Conservation (phyloP, 331 rosid species). For the Stylosanthes scabra region DNA sequence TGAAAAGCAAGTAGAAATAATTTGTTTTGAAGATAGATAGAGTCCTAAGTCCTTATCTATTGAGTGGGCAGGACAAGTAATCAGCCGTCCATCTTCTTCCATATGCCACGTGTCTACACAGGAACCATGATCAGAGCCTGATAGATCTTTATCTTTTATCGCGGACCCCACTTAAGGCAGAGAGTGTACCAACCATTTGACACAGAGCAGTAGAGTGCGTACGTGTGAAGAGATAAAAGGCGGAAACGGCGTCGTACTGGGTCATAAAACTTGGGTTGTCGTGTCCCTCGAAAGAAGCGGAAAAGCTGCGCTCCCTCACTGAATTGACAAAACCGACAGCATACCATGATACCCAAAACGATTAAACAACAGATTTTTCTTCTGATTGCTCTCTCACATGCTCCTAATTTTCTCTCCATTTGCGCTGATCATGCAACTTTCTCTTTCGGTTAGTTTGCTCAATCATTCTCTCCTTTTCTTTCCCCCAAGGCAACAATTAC, state of each 20-base stretch:
- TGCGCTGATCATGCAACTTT: constrained; percentile 24
- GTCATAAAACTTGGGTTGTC: not conserved
- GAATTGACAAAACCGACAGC: constrained; percentile 39
- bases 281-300: constrained; percentile 18
- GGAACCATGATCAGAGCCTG: not conserved
- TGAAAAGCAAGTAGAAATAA: too few species aligned
- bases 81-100: not conserved
- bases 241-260: constrained; percentile 40
- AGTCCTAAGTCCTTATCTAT: constrained; percentile 29
- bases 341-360: constrained; percentile 40
- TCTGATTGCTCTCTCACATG: not conserved
- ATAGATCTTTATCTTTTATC: not conserved
- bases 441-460: constrained; percentile 35
- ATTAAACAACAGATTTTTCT: constrained; percentile 33
- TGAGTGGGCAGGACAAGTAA: not conserved
- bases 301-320: not conserved
- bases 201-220: constrained; percentile 7
- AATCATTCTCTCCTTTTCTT: constrained; percentile 15
- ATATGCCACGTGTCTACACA: not conserved
- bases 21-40: not conserved
- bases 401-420: constrained; percentile 31
- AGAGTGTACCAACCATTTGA: constrained; percentile 39
- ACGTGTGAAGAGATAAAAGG: not conserved
- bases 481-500: not conserved
- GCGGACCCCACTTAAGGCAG: constrained; percentile 36